Percentiles rank a stretch among this genome's conserved stretches.
phyloP scores from a whole-genome alignment of 768 basidiomycete species.

The Boletus subparvulus region DNA sequence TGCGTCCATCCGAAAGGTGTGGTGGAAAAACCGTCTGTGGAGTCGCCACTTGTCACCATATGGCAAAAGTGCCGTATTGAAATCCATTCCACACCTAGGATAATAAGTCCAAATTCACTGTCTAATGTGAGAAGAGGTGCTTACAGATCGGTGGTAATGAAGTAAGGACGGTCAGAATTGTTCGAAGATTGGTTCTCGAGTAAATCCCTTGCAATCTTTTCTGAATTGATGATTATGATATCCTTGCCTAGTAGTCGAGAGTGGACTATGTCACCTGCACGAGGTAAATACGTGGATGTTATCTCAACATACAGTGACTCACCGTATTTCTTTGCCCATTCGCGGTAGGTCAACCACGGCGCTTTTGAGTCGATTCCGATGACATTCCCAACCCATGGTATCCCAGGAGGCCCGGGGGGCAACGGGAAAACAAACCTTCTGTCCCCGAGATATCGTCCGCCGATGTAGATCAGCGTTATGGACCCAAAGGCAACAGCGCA shows the following conservation, averaged over 20 bases:
- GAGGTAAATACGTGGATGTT: constrained; percentile 31
- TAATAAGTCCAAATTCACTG: not conserved
- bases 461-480: not conserved
- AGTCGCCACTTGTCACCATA: not conserved
- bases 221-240: constrained; percentile 38
- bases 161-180: constrained; percentile 48
- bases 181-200: constrained; percentile 41
- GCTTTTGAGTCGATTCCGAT: not conserved
- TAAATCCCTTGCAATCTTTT: constrained; percentile 7
- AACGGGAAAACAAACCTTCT: constrained; percentile 25
- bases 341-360: constrained; percentile 24
- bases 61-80: constrained; percentile 12
- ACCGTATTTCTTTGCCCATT: constrained; percentile 38
- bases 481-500: not conserved
- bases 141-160: constrained; percentile 18
- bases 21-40: constrained; percentile 25
- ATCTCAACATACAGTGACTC: not conserved
- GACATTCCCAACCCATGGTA: constrained; percentile 3
- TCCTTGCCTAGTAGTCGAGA: constrained; percentile 42
- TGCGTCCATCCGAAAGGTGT: constrained; percentile 17
- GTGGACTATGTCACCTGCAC: constrained; percentile 14
- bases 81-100: constrained; percentile 12
- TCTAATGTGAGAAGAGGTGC: not conserved
- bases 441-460: not conserved
- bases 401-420: not conserved